Percentiles rank a stretch among this genome's conserved stretches.
phyloP scores from a whole-genome alignment of 108 stramenopile species.

The Cylindrotheca closterium region DNA sequence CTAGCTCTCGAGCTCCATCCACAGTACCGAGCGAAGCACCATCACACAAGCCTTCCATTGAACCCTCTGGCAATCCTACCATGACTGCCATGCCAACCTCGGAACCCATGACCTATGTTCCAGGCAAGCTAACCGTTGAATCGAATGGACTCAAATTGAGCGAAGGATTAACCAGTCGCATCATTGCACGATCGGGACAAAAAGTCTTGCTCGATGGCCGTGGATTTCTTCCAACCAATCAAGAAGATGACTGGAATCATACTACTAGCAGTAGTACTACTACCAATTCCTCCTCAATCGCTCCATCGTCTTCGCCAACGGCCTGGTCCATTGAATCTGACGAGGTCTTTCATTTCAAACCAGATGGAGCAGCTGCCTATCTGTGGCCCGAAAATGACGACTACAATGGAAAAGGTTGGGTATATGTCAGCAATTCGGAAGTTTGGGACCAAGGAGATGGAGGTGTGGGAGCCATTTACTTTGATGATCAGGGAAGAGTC shows the following conservation, averaged over 20 bases:
- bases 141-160: constrained; percentile 19
- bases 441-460: constrained; percentile 20
- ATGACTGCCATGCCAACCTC: too few species aligned
- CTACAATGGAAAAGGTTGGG: constrained; percentile 43
- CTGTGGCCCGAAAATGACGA: constrained; percentile 10
- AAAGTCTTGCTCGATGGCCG: constrained; percentile 23
- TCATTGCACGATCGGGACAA: constrained; percentile 26
- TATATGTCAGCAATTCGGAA: constrained; percentile 64
- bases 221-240: too few species aligned
- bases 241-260: too few species aligned
- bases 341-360: constrained; percentile 32
- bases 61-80: too few species aligned
- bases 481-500: constrained; percentile 38
- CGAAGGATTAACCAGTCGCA: constrained; percentile 25
- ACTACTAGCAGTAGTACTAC: too few species aligned
- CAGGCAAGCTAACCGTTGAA: constrained; percentile 40
- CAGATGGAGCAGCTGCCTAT: constrained; percentile 51
- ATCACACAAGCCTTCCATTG: background rate
- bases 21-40: background rate
- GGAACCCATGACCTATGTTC: constrained; percentile 29
- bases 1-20: background rate
- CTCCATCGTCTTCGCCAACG: too few species aligned
- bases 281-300: too few species aligned
- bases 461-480: constrained; percentile 52
- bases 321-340: too few species aligned